These are phyloP conservation scores for Vigna angularis DNA, from an alignment of 306 rosid species.

Conservation along the genomic window DNA sequence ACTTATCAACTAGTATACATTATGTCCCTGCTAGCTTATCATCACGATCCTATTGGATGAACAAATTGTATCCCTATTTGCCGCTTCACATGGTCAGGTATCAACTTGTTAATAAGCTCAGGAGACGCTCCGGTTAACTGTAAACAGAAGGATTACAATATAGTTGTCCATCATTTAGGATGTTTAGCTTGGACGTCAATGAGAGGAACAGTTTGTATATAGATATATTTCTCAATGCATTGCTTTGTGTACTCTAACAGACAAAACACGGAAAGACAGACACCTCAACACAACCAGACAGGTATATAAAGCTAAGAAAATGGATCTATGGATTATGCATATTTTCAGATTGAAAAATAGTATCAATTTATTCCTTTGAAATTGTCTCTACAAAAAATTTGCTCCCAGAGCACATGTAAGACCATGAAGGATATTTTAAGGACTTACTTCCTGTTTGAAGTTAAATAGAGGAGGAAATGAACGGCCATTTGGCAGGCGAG, in stretches of 20 bases:
- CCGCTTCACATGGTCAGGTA: constrained; percentile 89
- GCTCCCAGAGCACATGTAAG: background rate
- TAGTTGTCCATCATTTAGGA: constrained; percentile 19
- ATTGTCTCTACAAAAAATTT: background rate
- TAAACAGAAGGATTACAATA: constrained; percentile 27
- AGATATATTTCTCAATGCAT: background rate
- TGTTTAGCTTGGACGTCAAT: background rate
- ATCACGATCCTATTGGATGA: constrained; percentile 66
- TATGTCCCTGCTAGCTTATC: constrained; percentile 38
- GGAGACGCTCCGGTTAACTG: constrained; percentile 84
- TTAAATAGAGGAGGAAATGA: constrained; percentile 85
- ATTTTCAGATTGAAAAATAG: background rate
- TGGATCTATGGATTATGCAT: background rate
- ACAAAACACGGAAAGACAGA: background rate
- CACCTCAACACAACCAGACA: background rate
- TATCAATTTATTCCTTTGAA: constrained; percentile 4
- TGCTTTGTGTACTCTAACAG: constrained; percentile 7
- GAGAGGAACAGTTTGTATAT: background rate
- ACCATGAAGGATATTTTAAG: constrained; percentile 23
- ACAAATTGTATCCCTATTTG: constrained; percentile 69
- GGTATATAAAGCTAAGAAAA: constrained; percentile 3
- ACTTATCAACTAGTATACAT: constrained; percentile 58
- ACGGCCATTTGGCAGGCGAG: constrained; percentile 86
- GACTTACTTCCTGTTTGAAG: constrained; percentile 87
- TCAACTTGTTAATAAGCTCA: constrained; percentile 79